Base-by-base conservation (phyloP, 495 filamentous ascomycete genomes). In the Pyrenula aspistea region DNA sequence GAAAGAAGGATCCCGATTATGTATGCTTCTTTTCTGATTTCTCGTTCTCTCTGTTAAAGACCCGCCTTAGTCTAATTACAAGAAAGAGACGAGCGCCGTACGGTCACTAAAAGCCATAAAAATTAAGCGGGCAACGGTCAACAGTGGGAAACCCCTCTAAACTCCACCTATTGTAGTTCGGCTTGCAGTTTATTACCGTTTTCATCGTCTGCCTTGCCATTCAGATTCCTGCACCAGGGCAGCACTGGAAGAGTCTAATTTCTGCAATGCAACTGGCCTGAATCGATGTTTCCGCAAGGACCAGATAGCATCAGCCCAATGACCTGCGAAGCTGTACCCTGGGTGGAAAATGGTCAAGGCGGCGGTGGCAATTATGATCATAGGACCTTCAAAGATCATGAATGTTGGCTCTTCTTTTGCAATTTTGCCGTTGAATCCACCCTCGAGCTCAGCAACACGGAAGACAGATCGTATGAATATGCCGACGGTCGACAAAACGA, bases 351-450 rank as follows among this genome's bases (percentile, higher is more conserved):
- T 58, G 23, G 80, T 83, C 52, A 85, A 59, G 24, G 65, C 67
- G 4, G 76, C 47, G 12, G 73, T 69, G 0, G 82, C 78, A 22
- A 79, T 31, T 10, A 74, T 66, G 60, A 86, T 78, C 78, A 85
- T 78, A 19, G 76, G 67, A 22, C 81, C 82, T 68, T 86, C 83
- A 25, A 86, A 72, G 23, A 81, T 70, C 63, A 86, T 76, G 66
- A 85, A 86, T n/a, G 78, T 60, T 2, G 70, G 70, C 67, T 86
- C 71, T 23, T 82, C 64, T 22, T 65, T 70, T 56, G 73, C 78
- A 51, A 84, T 63, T 1, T 61, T 54, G n/a, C 81, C 76, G 2
- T 59, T 59, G 71, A 77, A 84, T 1, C 82, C 82, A 19, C 64
- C 56, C 54, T 65, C 70, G 53, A 84, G 67, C 72, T 85, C 82